Base-by-base conservation (phyloP, 2,329 filamentous ascomycete species). In the Colletotrichum somersetense region DNA sequence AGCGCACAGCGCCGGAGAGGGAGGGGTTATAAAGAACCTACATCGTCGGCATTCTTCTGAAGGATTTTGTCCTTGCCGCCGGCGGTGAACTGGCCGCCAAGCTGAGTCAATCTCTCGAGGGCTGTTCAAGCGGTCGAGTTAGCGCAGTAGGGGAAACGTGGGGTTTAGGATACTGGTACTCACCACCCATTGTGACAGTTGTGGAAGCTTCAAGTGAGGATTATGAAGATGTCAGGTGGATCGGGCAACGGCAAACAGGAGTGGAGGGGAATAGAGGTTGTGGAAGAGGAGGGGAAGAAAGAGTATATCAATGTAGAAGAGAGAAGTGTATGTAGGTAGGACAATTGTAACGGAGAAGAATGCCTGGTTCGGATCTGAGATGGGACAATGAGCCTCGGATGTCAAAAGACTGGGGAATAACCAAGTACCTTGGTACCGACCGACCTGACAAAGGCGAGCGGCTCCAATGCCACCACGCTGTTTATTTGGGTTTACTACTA, bases 11-110 rank as follows among this genome's bases (percentile, higher is more conserved):
- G 35, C 53, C n/a, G 55, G 20, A 74, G 73, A 62, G 26, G 38
- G 20, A 20, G 5, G 42, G 23, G 4, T 7, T 46, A n/a, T 10
- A 20, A 20, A 50, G 16, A 26, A 48, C 76, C 64, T 84, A 91
- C 90, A 85, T 92, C 91, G 80, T 92, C 90, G 67, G 91, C 85
- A 80, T 86, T 87, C 85, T 92, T 92, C 81, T 91, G 83, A 55
- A 92, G 85, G 58, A 93, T 82, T 81, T 85, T 88, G 73, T 88
- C 87, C 75, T 80, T 82, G 76, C 83, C 83, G 73, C 84, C 83
- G 62, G 84, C 82, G 74, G 84, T 83, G 78, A 92, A 82, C 85
- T 92, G 90, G 85, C 85, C 86, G 74, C 89, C 89, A 77, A 92
- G 86, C 78, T 91, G 88, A 64, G 85, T 83, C 72, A 90, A 82